Evolutionary conservation across 495 filamentous ascomycete species (phyloP), one percentile per base, ranked within the genome.

Genomic region (Podospora fimiseda): DNA sequence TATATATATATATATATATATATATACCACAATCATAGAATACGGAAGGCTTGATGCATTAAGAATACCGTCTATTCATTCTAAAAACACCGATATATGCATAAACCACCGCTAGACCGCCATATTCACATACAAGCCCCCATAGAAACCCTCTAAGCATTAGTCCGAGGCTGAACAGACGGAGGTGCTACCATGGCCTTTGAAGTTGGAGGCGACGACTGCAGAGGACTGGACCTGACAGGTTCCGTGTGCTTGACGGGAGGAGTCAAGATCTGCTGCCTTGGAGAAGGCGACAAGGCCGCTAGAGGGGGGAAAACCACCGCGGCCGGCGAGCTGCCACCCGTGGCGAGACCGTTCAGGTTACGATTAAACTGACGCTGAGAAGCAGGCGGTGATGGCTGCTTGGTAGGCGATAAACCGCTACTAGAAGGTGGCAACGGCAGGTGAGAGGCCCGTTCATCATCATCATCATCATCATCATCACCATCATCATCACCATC

Each of bases 361-460:
- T 15, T 47, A 23, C 8, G 60, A 36, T 20, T 48, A 22, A 33
- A 50, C 24, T 52, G 44, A 20, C 61, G 65, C 23, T 68, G 64
- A 22, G 59, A 60, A 13, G 59, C 57, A 22, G 74, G 67, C 18
- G 78, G 74, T 13, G 79, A 80, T n/a, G n/a, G n/a, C 37, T 89
- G 84, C 63, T 94, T 94, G 38, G 79, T 85, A 3, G 89, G 89
- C 15, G 88, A 91, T 33, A 89, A 68, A 5, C 87, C 88, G 3
- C 81, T 83, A 37, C 74, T 69, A 19, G 73, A 57, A 39, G 86
- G 74, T 48, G 79, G 78, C 58, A 75, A 80, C 62, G 53, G 76
- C 39, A n/a, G 73, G 61, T 15, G 64, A 54, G 18, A 52, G 36
- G n/a, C n/a, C n/a, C n/a, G n/a, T n/a, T n/a, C n/a, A n/a, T n/a